Conservation (phyloP, 139 green algal species). For the Choricystis sp. region DNA sequence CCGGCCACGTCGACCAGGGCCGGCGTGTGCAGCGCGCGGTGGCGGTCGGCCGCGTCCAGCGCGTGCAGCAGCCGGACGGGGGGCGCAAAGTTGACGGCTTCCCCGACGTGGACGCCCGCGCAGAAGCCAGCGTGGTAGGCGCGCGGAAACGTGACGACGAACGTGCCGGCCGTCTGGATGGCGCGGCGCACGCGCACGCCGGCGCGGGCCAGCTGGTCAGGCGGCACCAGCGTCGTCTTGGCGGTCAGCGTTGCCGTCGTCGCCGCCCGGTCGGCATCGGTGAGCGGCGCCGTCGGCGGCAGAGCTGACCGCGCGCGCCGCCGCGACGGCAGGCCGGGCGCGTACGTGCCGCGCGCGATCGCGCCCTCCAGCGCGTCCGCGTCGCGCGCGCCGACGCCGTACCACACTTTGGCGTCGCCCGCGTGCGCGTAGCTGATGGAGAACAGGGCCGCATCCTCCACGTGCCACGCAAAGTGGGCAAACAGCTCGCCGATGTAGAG, state of each 20-base stretch:
- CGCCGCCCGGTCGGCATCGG: not conserved
- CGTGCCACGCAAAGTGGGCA: constrained; percentile 74
- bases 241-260: constrained; percentile 16
- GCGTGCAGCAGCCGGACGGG: constrained; percentile 33
- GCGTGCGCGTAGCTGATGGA: constrained; percentile 55
- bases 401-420: constrained; percentile 76
- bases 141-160: constrained; percentile 72
- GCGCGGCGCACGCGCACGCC: constrained; percentile 42
- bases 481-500: constrained; percentile 85
- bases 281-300: not conserved
- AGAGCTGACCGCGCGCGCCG: no score
- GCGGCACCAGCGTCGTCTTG: constrained; percentile 57
- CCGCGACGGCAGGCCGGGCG: not conserved
- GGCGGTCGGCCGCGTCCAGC: no score
- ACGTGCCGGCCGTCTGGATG: constrained; percentile 63
- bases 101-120: constrained; percentile 67
- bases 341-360: constrained; percentile 11
- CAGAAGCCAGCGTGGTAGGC: constrained; percentile 73
- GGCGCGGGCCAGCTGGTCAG: constrained; percentile 27
- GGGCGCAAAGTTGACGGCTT: constrained; percentile 84
- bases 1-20: no score
- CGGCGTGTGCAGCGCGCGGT: no score
- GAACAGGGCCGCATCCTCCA: constrained; percentile 79
- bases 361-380: constrained; percentile 52
- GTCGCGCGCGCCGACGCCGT: constrained; percentile 32